Conservation (phyloP, 495 filamentous ascomycete species). For the Chaetomium fimeti region DNA sequence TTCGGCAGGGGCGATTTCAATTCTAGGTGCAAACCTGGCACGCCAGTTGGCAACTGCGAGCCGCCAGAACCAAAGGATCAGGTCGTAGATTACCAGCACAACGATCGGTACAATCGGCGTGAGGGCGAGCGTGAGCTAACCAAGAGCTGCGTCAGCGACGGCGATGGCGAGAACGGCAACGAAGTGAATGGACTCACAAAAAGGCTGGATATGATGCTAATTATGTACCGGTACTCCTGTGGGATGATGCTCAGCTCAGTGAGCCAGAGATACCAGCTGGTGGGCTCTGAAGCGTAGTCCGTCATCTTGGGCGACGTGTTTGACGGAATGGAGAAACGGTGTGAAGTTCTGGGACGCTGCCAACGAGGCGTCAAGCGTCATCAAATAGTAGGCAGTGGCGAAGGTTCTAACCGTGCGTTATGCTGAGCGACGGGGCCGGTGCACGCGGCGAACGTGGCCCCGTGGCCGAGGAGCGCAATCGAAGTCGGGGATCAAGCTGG, state of each 20-base stretch:
- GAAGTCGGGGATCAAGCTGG: not conserved
- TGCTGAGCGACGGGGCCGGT: not conserved
- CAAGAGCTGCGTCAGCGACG: slow-evolving; percentile 7
- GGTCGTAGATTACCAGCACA: slow-evolving; percentile 43
- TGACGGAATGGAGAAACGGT: not conserved
- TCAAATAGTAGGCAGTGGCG: not conserved
- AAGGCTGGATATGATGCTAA: slow-evolving; percentile 29
- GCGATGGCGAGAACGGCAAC: not conserved
- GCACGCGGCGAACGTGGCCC: not conserved
- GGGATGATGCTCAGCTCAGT: slow-evolving; percentile 29
- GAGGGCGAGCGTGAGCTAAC: slow-evolving; percentile 33
- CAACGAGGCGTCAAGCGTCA: not conserved
- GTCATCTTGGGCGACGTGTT: slow-evolving; percentile 11
- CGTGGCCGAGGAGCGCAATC: not conserved
- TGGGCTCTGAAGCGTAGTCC: slow-evolving; percentile 7
- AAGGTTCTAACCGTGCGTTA: not conserved
- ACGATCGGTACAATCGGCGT: slow-evolving; percentile 33
- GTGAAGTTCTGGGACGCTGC: not conserved
- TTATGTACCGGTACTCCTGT: slow-evolving; percentile 22
- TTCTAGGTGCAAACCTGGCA: not conserved
- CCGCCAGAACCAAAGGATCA: slow-evolving; percentile 48
- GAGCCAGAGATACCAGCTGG: slow-evolving; percentile 26
- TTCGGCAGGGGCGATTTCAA: not conserved
- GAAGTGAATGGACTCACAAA: slow-evolving; percentile 25
- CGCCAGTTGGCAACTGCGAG: slow-evolving; percentile 27